Evolutionary conservation across 306 rosid species (phyloP).

Genomic region (Cyamopsis tetragonoloba): DNA sequence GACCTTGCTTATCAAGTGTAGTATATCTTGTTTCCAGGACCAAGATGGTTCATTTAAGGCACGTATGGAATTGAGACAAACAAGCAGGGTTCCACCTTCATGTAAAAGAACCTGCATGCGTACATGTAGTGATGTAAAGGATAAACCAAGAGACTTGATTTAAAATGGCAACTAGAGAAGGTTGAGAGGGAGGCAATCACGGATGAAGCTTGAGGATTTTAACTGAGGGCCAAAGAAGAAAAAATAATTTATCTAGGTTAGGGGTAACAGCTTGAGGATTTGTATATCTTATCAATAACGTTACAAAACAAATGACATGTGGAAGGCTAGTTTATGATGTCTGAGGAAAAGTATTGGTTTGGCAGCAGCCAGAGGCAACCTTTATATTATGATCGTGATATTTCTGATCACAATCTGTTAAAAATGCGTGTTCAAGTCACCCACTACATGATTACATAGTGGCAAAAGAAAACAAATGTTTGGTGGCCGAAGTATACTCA

Average conservation of each 20-base stretch:
- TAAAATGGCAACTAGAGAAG: background rate
- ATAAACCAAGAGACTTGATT: background rate
- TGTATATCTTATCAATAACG: background rate
- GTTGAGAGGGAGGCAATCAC: background rate
- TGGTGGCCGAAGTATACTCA: background rate
- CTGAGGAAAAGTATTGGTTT: background rate
- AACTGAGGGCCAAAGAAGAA: background rate
- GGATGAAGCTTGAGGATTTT: background rate
- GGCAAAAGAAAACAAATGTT: conserved; percentile 4
- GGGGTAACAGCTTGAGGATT: background rate
- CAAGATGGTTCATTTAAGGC: conserved; percentile 77
- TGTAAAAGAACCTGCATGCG: conserved; percentile 87
- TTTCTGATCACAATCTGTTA: background rate
- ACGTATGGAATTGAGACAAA: conserved; percentile 90
- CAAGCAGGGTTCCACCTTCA: conserved; percentile 95
- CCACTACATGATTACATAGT: background rate
- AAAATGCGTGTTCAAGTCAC: background rate
- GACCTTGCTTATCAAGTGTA: conserved; percentile 31
- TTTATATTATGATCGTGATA: background rate
- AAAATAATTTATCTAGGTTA: too few relatives aligned
- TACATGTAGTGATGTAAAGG: too few relatives aligned
- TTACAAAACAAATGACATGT: background rate
- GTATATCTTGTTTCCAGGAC: conserved; percentile 79
- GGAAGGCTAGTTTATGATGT: too few relatives aligned
- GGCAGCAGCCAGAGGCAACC: background rate